Evolutionary conservation across 2,329 filamentous ascomycete species (phyloP), one percentile per base, ranked within the genome.

Genomic region (Thelonectria discophora): DNA sequence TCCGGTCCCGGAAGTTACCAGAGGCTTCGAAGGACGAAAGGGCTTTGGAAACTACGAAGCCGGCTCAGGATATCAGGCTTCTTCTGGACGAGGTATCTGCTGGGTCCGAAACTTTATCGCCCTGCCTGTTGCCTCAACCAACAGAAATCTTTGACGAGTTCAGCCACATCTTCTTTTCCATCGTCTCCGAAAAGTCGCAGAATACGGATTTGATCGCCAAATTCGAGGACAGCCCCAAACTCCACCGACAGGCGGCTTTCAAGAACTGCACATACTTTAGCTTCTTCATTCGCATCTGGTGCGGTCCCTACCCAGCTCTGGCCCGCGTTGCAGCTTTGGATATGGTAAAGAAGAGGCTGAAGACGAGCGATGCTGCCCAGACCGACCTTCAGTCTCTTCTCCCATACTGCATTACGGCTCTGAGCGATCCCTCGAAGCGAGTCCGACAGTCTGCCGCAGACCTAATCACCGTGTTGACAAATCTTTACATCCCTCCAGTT

Each of bases 231-330:
- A 76, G 82, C 7, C 79, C 86, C 0, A 79, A 87, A 47, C 77
- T 93, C 11, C 79, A 82, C 53, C 83, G 82, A 34, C 76, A 82
- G 24, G 74, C 79, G 6, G 88, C 87, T 1, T 77, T 85, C 34
- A 83, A 86, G 49, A 83, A 87, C 37, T 85, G 88, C 40, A 86
- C 91, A 20, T 93, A 90, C 69, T 80, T 93, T 58, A 90, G 88
- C 15, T 94, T 97, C 75, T 89, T 94, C 66, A 82, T 90, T 59
- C 85, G 89, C 55, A 85, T 93, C 15, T 93, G 91, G 87, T 91
- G 86, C 60, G 88, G 90, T 0, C 82, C 87, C 1, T 89, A 89
- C 71, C 89, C 92, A 7, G 86, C 87, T 2, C 79, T 91, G 47
- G 89, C 88, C 3, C 87, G 91, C 64, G 83, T 85, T 56, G 84